phyloP scores from a whole-genome alignment of 495 filamentous ascomycete species.

The Evansstolkia leycettana region DNA sequence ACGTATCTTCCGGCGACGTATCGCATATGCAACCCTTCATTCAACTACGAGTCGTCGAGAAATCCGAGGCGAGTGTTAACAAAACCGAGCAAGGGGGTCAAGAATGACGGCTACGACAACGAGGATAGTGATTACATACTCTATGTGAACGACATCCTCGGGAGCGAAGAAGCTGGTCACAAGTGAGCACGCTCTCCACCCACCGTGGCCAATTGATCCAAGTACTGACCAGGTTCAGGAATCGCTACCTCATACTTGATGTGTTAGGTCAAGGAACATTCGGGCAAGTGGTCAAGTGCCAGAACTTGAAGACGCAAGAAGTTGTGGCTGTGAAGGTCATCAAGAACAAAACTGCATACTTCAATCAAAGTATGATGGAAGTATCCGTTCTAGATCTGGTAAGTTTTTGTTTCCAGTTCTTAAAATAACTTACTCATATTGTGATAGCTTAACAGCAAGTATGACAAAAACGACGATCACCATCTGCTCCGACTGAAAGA shows the following conservation, averaged over 20 bases:
- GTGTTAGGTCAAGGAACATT: constrained; percentile 98
- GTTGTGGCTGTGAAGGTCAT: constrained; percentile 99
- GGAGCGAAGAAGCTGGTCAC: constrained; percentile 93
- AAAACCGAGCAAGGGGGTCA: constrained; percentile 97
- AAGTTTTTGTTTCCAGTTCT: constrained; percentile 18
- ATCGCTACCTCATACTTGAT: constrained; percentile 95
- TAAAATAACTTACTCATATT: constrained; percentile 15
- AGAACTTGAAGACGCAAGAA: constrained; percentile 95
- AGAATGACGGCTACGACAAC: constrained; percentile 99
- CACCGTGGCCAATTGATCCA: neutral
- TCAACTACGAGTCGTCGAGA: constrained; percentile 98
- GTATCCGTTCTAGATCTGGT: constrained; percentile 96
- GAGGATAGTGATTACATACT: constrained; percentile 99
- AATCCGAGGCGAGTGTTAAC: constrained; percentile 94
- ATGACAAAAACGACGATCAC: constrained; percentile 99
- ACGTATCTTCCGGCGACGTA: constrained; percentile 90
- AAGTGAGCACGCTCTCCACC: constrained; percentile 46
- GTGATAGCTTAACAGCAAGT: constrained; percentile 81
- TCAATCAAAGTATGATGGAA: constrained; percentile 99
- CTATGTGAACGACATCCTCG: constrained; percentile 97
- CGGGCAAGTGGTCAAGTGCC: constrained; percentile 99
- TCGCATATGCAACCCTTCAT: constrained; percentile 93
- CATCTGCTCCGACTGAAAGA: constrained; percentile 93
- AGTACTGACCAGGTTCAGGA: constrained; percentile 39
- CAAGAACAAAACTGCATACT: constrained; percentile 98